These are phyloP conservation scores for Otatea glauca DNA, from an alignment of 176 grass and related monocot species.

Conservation along the genomic window DNA sequence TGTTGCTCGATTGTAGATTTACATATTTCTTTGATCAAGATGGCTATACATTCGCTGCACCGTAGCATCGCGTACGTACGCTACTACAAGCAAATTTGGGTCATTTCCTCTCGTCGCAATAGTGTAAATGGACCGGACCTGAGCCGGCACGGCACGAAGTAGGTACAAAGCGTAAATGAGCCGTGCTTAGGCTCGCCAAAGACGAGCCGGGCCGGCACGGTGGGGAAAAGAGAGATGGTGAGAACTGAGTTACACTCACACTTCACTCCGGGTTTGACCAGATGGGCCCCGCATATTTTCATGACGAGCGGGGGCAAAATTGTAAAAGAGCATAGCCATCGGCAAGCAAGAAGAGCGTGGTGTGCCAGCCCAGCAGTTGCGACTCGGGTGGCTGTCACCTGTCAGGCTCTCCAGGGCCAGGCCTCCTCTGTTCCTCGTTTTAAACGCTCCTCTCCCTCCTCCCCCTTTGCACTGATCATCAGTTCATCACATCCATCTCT, in stretches of 20 bases:
- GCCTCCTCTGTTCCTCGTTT: slow-evolving; percentile 42
- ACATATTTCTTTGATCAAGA: no score
- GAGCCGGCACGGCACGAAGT: no score
- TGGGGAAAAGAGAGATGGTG: no score
- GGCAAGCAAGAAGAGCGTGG: slow-evolving; percentile 32
- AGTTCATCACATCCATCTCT: background rate
- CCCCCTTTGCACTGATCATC: background rate
- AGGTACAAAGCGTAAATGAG: no score
- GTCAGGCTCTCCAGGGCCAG: background rate
- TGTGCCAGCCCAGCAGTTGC: slow-evolving; percentile 25
- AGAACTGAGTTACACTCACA: background rate
- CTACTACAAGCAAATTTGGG: no score
- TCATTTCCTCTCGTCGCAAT: no score
- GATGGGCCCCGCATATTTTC: background rate
- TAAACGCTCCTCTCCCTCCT: slow-evolving; percentile 33
- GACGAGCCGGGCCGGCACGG: no score
- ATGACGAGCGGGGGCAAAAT: background rate
- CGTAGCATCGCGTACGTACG: no score
- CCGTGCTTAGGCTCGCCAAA: no score
- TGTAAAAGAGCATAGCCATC: slow-evolving; percentile 6
- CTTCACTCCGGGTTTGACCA: slow-evolving; percentile 24
- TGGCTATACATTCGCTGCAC: no score
- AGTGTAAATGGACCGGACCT: no score
- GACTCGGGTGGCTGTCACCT: background rate
- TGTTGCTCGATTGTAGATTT: no score